These are phyloP conservation scores for Penicillium bialowiezense DNA, from an alignment of 495 filamentous ascomycete species.

Conservation along the genomic window DNA sequence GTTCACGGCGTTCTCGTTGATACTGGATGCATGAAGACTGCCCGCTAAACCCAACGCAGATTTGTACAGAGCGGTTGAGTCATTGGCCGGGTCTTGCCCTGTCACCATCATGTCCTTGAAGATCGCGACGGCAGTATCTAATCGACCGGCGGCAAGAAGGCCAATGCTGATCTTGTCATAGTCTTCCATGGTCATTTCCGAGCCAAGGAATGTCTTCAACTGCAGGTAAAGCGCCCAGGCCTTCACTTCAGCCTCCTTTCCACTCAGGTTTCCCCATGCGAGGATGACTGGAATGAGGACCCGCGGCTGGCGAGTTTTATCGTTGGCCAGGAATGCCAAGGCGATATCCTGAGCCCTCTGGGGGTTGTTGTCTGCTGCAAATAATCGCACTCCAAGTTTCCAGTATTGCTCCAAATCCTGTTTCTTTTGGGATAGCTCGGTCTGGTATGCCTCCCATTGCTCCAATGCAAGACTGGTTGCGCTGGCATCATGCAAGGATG, in stretches of 20 bases:
- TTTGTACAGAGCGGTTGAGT: conserved; percentile 49
- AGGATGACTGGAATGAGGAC: conserved; percentile 65
- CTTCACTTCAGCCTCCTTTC: conserved; percentile 43
- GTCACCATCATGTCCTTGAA: conserved; percentile 87
- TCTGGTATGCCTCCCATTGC: conserved; percentile 59
- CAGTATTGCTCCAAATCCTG: conserved; percentile 56
- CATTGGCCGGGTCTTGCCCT: conserved; percentile 45
- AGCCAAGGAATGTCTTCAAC: conserved; percentile 56
- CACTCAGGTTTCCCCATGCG: conserved; percentile 33
- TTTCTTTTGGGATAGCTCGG: conserved; percentile 49
- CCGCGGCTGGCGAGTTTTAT: conserved; percentile 49
- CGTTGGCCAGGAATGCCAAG: conserved; percentile 52
- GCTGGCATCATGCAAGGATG: conserved; percentile 59
- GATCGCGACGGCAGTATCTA: conserved; percentile 63
- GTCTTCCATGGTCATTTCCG: conserved; percentile 67
- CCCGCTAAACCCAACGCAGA: conserved; percentile 41
- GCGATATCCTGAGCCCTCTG: conserved; percentile 64
- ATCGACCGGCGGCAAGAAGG: conserved; percentile 56
- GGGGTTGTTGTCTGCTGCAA: conserved; percentile 54
- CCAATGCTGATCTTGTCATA: conserved; percentile 66
- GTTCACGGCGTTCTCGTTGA: conserved; percentile 46
- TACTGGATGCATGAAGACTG: conserved; percentile 46
- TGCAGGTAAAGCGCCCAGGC: conserved; percentile 68
- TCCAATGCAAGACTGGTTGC: conserved; percentile 58
- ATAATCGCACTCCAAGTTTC: conserved; percentile 68